Evolutionary conservation across 2,329 filamentous ascomycete genomes (phyloP).

Genomic region (Cryoendolithus antarcticus): DNA sequence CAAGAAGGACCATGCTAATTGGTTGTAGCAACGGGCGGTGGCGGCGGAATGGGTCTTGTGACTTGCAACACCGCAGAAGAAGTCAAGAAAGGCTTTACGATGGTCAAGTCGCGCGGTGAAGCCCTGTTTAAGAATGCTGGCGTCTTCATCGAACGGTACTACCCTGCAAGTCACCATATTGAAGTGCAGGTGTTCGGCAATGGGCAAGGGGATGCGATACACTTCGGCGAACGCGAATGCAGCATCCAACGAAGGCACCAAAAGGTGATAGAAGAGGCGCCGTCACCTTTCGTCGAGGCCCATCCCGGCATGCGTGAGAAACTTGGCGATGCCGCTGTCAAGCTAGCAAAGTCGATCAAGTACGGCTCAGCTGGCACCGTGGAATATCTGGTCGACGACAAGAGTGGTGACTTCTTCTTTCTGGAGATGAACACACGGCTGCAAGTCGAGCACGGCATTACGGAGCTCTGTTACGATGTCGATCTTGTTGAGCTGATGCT

Average conservation of each 20-base stretch:
- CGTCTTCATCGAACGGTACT: constrained; percentile 75
- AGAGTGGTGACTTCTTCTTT: constrained; percentile 64
- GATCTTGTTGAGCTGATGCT: constrained; percentile 46
- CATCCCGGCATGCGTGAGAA: constrained; percentile 46
- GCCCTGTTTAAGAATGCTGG: constrained; percentile 75
- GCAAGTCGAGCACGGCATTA: constrained; percentile 48
- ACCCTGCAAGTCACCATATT: constrained; percentile 67
- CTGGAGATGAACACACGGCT: constrained; percentile 48
- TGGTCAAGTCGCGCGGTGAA: constrained; percentile 59
- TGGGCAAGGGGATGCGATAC: constrained; percentile 63
- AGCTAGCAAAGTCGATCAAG: constrained; percentile 41
- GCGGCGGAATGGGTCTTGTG: constrained; percentile 75
- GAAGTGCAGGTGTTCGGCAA: constrained; percentile 89
- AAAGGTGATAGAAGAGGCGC: constrained; percentile 83
- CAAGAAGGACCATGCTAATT: constrained; percentile 17
- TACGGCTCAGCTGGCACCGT: constrained; percentile 86
- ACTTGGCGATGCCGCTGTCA: constrained; percentile 57
- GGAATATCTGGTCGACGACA: constrained; percentile 80
- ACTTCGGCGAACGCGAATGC: constrained; percentile 81
- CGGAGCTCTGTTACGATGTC: constrained; percentile 42
- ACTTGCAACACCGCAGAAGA: constrained; percentile 58
- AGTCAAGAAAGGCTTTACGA: constrained; percentile 48
- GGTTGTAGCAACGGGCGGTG: constrained; percentile 26
- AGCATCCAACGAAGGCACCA: constrained; percentile 78
- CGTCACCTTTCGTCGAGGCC: constrained; percentile 52